Percentiles rank a stretch among this genome's conserved stretches.
Conservation (phyloP, 1,284 basidiomycete species). For the Schizophyllum commune region DNA sequence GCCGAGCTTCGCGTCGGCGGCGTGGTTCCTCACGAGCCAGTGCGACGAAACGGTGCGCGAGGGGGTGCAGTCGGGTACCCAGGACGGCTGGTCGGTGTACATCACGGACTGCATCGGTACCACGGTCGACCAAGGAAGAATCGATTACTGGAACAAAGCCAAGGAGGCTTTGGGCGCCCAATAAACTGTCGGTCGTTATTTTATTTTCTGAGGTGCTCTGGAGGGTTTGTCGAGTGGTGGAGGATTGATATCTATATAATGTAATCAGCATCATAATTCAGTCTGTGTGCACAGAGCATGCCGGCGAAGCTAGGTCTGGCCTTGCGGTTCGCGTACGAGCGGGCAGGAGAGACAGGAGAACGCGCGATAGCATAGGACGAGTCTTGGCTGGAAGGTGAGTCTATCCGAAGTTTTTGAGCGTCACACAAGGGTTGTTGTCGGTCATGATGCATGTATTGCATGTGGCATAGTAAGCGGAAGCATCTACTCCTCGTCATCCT, state of each 20-base stretch:
- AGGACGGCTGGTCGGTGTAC: conserved; percentile 15
- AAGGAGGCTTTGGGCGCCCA: not conserved
- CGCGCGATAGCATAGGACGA: too few species aligned
- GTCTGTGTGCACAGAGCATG: too few species aligned
- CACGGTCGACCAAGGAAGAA: conserved; percentile 8
- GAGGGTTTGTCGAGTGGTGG: not conserved
- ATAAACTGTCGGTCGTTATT: not conserved
- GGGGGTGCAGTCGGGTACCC: conserved; percentile 14
- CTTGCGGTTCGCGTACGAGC: too few species aligned
- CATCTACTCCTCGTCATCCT: conserved; percentile 14
- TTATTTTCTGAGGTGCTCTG: not conserved
- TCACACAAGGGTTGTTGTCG: not conserved
- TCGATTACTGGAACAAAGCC: not conserved
- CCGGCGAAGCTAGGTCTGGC: too few species aligned
- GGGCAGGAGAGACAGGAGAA: too few species aligned
- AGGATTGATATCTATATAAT: too few species aligned
- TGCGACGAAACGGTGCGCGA: conserved; percentile 14
- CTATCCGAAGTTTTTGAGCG: not conserved
- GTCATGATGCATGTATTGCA: not conserved
- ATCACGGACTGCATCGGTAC: conserved; percentile 17
- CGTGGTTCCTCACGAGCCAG: conserved; percentile 19
- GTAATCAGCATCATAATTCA: too few species aligned
- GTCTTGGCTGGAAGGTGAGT: too few species aligned
- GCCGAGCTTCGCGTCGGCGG: conserved; percentile 18
- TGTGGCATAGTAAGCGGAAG: not conserved